Conservation (phyloP, 208 protist genomes). For the Crithidia thermophila region DNA sequence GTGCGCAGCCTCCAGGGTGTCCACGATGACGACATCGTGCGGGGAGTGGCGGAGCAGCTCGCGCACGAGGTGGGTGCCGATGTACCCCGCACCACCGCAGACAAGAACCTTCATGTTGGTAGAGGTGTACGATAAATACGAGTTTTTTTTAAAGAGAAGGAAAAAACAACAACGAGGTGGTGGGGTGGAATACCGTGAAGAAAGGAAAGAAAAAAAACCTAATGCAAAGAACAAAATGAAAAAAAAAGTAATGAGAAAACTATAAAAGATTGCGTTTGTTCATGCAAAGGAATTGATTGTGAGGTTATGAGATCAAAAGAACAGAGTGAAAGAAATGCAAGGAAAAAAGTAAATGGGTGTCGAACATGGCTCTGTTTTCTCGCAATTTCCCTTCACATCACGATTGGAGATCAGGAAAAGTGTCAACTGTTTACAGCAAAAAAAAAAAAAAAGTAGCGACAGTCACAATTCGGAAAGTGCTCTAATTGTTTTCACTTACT, state of each 20-base stretch:
- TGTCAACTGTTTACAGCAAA: conserved; percentile 4
- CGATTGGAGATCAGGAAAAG: no score
- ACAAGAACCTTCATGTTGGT: conserved; percentile 88
- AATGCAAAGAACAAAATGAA: conserved; percentile 5
- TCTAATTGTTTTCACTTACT: no score
- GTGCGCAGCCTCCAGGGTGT: conserved; percentile 90
- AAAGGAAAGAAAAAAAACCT: conserved; percentile 13
- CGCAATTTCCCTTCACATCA: no score
- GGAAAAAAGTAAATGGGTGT: not conserved
- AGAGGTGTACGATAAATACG: no score
- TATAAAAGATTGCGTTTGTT: conserved; percentile 1
- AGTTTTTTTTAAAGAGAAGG: not conserved
- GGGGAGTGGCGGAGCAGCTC: conserved; percentile 81
- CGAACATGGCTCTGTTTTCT: no score
- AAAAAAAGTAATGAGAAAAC: conserved; percentile 5
- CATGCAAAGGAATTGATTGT: conserved; percentile 3
- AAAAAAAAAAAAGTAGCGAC: not conserved
- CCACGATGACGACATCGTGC: conserved; percentile 94
- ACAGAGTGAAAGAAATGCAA: conserved; percentile 13
- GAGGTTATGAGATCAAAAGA: not conserved
- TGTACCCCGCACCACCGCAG: conserved; percentile 98
- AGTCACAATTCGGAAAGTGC: no score
- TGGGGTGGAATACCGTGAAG: not conserved
- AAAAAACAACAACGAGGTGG: conserved; percentile 31
- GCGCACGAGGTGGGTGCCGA: conserved; percentile 96